These are phyloP conservation scores for Chaetothyriales sp. DNA, from an alignment of 2,329 filamentous ascomycete species.

Conservation along the genomic window DNA sequence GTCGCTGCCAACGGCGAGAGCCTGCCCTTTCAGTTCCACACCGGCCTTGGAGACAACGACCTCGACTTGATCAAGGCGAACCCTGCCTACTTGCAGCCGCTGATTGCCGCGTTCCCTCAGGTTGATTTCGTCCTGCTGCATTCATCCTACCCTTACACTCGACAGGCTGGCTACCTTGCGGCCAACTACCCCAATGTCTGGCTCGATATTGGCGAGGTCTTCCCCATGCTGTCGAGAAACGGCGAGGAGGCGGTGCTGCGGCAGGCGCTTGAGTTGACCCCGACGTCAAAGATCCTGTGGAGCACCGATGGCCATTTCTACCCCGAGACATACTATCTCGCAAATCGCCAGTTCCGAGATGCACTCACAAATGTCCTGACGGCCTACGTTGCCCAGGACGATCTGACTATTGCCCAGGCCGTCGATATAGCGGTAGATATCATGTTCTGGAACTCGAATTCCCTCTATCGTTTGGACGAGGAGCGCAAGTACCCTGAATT, in stretches of 20 bases:
- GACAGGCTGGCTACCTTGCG: constrained; percentile 64
- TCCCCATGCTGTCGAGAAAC: constrained; percentile 60
- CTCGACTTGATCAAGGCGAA: constrained; percentile 55
- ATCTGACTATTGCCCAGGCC: constrained; percentile 47
- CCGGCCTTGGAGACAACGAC: constrained; percentile 66
- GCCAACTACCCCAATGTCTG: constrained; percentile 66
- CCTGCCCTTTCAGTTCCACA: constrained; percentile 66
- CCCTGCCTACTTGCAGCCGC: constrained; percentile 56
- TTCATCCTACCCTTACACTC: constrained; percentile 65
- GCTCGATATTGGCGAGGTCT: constrained; percentile 69
- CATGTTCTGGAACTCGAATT: constrained; percentile 62
- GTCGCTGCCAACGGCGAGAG: constrained; percentile 20
- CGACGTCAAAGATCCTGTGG: constrained; percentile 61
- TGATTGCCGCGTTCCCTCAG: constrained; percentile 53
- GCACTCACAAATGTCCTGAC: constrained; percentile 51
- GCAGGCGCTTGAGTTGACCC: constrained; percentile 60
- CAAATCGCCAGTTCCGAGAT: constrained; percentile 56
- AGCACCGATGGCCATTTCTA: constrained; percentile 69
- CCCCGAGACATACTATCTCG: constrained; percentile 62
- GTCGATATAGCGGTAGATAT: constrained; percentile 50
- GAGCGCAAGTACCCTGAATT: constrained; percentile 18
- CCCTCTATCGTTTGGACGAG: constrained; percentile 50
- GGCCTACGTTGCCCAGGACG: constrained; percentile 50
- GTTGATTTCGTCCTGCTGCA: constrained; percentile 67
- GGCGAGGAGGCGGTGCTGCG: constrained; percentile 58